Percentiles rank a stretch among this genome's conserved stretches.
These are phyloP conservation scores for Wilhelminamyces savonicus DNA, from an alignment of 805 yeast genomes.

Conservation along the genomic window DNA sequence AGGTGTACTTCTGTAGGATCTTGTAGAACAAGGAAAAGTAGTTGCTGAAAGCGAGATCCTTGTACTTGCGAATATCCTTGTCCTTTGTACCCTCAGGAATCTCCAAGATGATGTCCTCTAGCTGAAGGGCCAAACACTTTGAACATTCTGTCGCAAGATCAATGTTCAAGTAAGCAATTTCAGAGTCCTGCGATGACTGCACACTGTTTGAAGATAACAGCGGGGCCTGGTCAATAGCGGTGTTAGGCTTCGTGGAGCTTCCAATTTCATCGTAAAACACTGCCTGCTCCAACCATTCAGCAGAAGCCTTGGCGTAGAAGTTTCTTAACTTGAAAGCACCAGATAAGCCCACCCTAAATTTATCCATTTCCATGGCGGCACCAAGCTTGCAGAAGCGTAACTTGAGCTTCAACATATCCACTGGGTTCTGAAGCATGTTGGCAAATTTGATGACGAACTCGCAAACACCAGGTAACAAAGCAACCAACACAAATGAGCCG, in stretches of 20 bases:
- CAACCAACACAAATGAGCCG: slow-evolving; percentile 28
- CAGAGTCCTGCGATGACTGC: slow-evolving; percentile 25
- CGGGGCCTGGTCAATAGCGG: neutral
- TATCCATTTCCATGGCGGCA: slow-evolving; percentile 27
- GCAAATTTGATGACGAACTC: slow-evolving; percentile 21
- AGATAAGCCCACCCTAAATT: slow-evolving; percentile 23
- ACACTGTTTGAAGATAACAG: too few species aligned
- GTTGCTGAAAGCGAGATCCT: slow-evolving; percentile 59
- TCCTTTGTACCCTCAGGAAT: slow-evolving; percentile 50
- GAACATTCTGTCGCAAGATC: slow-evolving; percentile 65
- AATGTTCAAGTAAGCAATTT: slow-evolving; percentile 41
- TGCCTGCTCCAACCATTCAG: slow-evolving; percentile 52
- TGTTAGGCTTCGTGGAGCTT: neutral
- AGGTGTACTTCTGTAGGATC: slow-evolving; percentile 41
- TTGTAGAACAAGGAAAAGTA: slow-evolving; percentile 59
- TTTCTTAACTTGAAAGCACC: slow-evolving; percentile 47
- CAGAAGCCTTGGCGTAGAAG: slow-evolving; percentile 36
- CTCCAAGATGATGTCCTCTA: slow-evolving; percentile 54
- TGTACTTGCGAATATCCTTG: slow-evolving; percentile 46
- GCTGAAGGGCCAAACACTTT: slow-evolving; percentile 47
- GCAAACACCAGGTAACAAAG: slow-evolving; percentile 25
- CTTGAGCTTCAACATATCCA: slow-evolving; percentile 31
- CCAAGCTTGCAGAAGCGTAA: slow-evolving; percentile 38
- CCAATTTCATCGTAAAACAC: slow-evolving; percentile 30
- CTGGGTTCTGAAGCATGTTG: slow-evolving; percentile 17